Conservation (phyloP, 495 filamentous ascomycete genomes). For the Pyronema domesticum region DNA sequence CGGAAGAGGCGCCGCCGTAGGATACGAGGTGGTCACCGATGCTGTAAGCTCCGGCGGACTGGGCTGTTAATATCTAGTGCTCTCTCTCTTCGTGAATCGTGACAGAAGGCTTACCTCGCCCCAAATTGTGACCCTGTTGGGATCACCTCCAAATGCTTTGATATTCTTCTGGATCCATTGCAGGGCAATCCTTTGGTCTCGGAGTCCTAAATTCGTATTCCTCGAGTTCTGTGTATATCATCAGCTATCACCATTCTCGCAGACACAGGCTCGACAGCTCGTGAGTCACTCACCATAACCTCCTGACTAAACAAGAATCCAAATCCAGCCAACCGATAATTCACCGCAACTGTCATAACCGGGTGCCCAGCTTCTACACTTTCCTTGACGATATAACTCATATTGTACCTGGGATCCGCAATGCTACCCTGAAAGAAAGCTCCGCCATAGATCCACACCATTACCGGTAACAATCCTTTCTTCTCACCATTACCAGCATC, state of each 20-base stretch:
- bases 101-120: constrained; percentile 32
- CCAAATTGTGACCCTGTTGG: constrained; percentile 44
- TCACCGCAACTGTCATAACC: constrained; percentile 42
- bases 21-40: constrained; percentile 37
- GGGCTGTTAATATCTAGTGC: not conserved
- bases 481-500: not conserved
- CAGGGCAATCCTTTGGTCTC: constrained; percentile 51
- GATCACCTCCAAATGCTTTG: constrained; percentile 50
- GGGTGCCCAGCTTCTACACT: constrained; percentile 19
- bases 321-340: constrained; percentile 47
- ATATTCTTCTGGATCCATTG: constrained; percentile 61
- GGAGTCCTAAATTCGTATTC: constrained; percentile 43
- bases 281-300: not conserved
- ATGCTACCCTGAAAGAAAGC: constrained; percentile 36
- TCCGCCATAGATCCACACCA: constrained; percentile 46
- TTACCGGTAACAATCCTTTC: constrained; percentile 25
- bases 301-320: constrained; percentile 32
- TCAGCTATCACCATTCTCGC: not conserved
- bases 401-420: constrained; percentile 35
- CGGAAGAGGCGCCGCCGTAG: constrained; percentile 33
- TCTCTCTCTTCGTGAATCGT: not conserved
- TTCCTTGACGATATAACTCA: constrained; percentile 30
- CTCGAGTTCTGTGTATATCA: constrained; percentile 26
- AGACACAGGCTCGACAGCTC: too few species aligned
- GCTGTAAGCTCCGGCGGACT: constrained; percentile 35